Evolutionary conservation across 257 asterid genomes (phyloP), one percentile per base, ranked within the genome.

Genomic region (Salvia hispanica): DNA sequence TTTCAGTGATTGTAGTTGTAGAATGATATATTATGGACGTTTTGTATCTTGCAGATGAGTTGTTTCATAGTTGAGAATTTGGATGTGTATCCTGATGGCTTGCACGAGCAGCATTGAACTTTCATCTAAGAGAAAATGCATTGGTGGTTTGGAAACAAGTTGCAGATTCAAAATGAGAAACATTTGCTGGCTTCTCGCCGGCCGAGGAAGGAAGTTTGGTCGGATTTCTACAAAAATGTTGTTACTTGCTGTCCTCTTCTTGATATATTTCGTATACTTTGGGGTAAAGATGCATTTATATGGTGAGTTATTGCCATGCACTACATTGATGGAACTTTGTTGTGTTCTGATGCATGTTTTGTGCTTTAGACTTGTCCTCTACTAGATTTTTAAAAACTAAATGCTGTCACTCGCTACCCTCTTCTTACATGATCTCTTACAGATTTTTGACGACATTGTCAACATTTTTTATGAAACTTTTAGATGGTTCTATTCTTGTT

Each of bases 201-300:
- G 97, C 62, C 64, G 90, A 34, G 80, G 76, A 67, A 79, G 85
- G 72, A 87, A 84, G 76, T 67, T 85, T 64, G 72, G 84, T 67
- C 83, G 86, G 65, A 70, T 83, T 73, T 77, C 81, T 4, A 76
- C 83, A 47, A 79, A 72, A 9, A 81, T 83, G 74, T 66, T 85
- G 74, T 77, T 82, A 14, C 75, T 89, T 67, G 84, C 82, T 8
- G 76, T 84, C 58, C 66, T 88, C 57, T 84, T 87, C 79, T 79
- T 77, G 14, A 69, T 84, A 61, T 88, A 65, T 77, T 78, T 87
- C 52, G 79, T 85, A 3, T 83, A 75, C 75, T 82, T 91, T 72
- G 88, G 91, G 62, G 63, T 80, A 47, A 80, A 82, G 81, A 79
- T 88, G 79, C 90, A 86, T 77, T 77, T 84, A 54, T 90, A 80